phyloP scores from a whole-genome alignment of 371 early-diverging fungal species.

The Mortierella sp. region DNA sequence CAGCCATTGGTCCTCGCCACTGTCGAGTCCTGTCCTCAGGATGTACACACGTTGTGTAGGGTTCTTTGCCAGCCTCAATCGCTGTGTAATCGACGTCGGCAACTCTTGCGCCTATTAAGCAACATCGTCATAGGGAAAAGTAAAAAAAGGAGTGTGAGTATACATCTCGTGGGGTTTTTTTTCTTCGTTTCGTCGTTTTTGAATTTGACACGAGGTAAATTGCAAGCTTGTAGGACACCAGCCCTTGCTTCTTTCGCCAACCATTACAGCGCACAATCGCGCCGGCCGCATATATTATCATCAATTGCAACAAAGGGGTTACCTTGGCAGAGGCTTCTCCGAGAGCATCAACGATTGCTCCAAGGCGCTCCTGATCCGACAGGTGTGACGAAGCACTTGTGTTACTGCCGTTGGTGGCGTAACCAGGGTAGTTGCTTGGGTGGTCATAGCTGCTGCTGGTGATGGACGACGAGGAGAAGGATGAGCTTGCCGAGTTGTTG shows the following conservation, averaged over 20 bases:
- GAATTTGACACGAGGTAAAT: neutral
- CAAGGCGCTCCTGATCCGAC: constrained; percentile 40
- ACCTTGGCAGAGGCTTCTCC: constrained; percentile 58
- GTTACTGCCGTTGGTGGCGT: neutral
- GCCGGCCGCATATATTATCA: neutral
- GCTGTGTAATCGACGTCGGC: constrained; percentile 52
- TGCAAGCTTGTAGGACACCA: neutral
- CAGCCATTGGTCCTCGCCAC: constrained; percentile 50
- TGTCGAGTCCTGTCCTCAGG: constrained; percentile 45
- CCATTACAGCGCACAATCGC: neutral
- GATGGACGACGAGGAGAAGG: constrained; percentile 23
- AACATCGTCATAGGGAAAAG: neutral
- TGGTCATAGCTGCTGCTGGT: neutral
- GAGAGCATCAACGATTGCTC: constrained; percentile 51
- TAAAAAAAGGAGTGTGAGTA: neutral
- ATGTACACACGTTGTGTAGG: constrained; percentile 55
- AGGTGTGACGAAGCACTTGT: neutral
- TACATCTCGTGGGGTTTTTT: neutral
- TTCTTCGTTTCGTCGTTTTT: neutral
- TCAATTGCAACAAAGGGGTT: neutral
- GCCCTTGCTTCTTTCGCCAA: neutral
- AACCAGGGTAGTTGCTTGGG: neutral
- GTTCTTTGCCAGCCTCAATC: constrained; percentile 44
- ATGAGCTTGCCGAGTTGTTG: constrained; percentile 17
- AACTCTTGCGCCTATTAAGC: constrained; percentile 43